phyloP scores from a whole-genome alignment of 2,329 filamentous ascomycete species.

The Arthrobotrys sphaeroides region DNA sequence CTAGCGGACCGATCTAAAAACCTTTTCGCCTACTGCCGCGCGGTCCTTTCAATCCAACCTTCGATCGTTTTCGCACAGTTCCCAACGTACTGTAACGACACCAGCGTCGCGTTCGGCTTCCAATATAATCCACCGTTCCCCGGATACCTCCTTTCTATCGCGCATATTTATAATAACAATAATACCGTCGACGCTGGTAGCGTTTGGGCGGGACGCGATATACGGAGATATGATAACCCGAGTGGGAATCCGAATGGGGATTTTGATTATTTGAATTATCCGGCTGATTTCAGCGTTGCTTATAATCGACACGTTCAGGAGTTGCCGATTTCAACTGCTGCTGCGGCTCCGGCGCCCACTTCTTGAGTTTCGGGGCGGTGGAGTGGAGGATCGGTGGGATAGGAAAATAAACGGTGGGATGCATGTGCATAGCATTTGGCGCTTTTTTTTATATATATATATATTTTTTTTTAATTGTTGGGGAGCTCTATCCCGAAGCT shows the following conservation, averaged over 20 bases:
- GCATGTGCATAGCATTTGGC: constrained; percentile 27
- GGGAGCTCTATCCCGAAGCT: no score
- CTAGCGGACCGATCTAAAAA: constrained; percentile 6
- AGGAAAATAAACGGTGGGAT: neutral
- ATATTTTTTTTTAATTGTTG: no score
- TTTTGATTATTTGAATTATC: constrained; percentile 47
- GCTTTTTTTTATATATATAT: no score
- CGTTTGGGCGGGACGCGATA: constrained; percentile 30
- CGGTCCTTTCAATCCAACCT: constrained; percentile 31
- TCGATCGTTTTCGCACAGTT: constrained; percentile 26
- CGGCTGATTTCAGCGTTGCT: constrained; percentile 17
- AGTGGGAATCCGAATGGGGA: constrained; percentile 44
- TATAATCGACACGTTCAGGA: constrained; percentile 38
- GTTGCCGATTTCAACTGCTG: constrained; percentile 16
- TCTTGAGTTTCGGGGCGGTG: neutral
- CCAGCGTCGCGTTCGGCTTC: constrained; percentile 21
- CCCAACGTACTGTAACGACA: constrained; percentile 43
- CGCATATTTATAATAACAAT: constrained; percentile 40
- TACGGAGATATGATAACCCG: constrained; percentile 26
- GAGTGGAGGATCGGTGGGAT: neutral
- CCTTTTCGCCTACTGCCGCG: constrained; percentile 26
- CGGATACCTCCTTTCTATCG: constrained; percentile 23
- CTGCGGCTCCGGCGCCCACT: neutral
- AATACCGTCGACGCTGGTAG: constrained; percentile 34
- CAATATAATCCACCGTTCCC: constrained; percentile 24